These are phyloP conservation scores for Aspergillus alliaceus DNA, from an alignment of 2,329 filamentous ascomycete species.

Conservation along the genomic window DNA sequence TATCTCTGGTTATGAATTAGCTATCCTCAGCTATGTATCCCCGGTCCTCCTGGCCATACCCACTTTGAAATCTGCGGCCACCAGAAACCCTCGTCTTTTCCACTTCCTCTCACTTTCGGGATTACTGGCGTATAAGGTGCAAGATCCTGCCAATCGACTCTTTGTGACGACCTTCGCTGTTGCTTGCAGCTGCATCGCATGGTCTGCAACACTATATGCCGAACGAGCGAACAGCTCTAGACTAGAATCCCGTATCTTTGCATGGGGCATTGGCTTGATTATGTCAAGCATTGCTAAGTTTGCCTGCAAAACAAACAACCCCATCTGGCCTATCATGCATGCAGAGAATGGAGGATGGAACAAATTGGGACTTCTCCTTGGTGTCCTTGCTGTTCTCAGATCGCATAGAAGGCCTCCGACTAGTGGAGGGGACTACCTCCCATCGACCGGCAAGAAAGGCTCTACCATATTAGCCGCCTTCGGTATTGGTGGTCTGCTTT, in stretches of 20 bases:
- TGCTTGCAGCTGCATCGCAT: conserved; percentile 75
- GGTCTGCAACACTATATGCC: conserved; percentile 77
- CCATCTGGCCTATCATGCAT: conserved; percentile 94
- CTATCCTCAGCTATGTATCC: conserved; percentile 81
- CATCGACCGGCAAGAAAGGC: conserved; percentile 58
- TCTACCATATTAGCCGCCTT: conserved; percentile 71
- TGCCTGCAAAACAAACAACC: conserved; percentile 91
- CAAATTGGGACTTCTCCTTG: conserved; percentile 74
- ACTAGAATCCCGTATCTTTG: conserved; percentile 78
- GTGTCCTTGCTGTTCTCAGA: conserved; percentile 70
- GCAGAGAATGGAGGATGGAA: conserved; percentile 90
- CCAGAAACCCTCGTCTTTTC: conserved; percentile 67
- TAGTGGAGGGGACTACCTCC: conserved; percentile 51
- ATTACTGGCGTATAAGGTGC: conserved; percentile 75
- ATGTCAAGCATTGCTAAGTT: conserved; percentile 89
- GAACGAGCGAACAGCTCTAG: conserved; percentile 72
- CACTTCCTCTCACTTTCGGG: conserved; percentile 78
- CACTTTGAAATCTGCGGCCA: conserved; percentile 65
- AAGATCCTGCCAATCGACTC: conserved; percentile 71
- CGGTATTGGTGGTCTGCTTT: conserved; percentile 80
- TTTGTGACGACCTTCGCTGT: conserved; percentile 80
- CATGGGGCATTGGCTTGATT: conserved; percentile 78
- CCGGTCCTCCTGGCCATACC: conserved; percentile 75
- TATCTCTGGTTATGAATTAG: conserved; percentile 90
- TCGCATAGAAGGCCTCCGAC: conserved; percentile 68